phyloP scores from a whole-genome alignment of 192 early-diverging fungal species.

The Coemansia aciculifera region DNA sequence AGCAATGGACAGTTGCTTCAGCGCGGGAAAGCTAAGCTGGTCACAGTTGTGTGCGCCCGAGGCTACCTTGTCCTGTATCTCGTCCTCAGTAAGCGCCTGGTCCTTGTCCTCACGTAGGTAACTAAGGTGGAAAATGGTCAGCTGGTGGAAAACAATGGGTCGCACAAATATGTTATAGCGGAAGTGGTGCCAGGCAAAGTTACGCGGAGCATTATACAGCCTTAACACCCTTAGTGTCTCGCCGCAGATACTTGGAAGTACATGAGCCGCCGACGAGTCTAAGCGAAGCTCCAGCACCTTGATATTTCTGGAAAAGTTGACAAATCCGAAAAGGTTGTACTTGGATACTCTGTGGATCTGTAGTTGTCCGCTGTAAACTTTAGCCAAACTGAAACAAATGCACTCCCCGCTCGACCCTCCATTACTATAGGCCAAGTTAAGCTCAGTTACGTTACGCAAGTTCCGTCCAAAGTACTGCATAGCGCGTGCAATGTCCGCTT shows the following conservation, averaged over 20 bases:
- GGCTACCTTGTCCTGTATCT: neutral
- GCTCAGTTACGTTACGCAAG: neutral
- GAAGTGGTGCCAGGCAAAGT: constrained; percentile 1
- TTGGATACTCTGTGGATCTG: neutral
- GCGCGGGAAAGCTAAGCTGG: constrained; percentile 1
- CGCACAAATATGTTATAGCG: neutral
- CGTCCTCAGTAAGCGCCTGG: neutral
- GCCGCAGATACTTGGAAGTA: neutral
- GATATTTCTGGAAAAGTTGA: neutral
- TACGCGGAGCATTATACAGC: neutral
- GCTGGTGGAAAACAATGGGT: neutral
- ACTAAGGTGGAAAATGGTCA: neutral
- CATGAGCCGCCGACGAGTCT: neutral
- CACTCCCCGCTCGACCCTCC: neutral
- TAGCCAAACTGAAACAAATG: neutral
- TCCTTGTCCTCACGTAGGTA: neutral
- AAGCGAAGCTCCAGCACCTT: neutral
- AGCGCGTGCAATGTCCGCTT: neutral
- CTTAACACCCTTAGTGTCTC: neutral
- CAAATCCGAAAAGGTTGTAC: neutral
- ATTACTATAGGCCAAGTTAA: neutral
- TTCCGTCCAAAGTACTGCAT: neutral
- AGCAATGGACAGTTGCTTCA: neutral
- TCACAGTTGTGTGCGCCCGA: neutral
- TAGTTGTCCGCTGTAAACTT: neutral